Evolutionary conservation across 176 grass and related monocot species (phyloP).

Genomic region (bread wheat (Triticum aestivum)): IWGSC_CS_RefSeq_v2.1 NC_057808.1:389469045-389469544

Average conservation of each 20-base stretch:
- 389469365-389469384: neutral
- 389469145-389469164: constrained; percentile 10
- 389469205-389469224: neutral
- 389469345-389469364: neutral
- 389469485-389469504: no score
- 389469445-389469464: no score
- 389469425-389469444: no score
- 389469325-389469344: no score
- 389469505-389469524: no score
- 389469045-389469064: constrained; percentile 87
- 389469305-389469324: no score
- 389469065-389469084: neutral
- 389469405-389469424: no score
- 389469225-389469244: neutral
- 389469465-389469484: no score
- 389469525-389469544: no score
- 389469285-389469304: neutral
- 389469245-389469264: neutral
- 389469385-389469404: no score
- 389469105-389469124: neutral
- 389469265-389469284: neutral
- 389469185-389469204: neutral
- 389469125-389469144: neutral
- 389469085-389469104: neutral
- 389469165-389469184: neutral